Percentiles rank a stretch among this genome's conserved stretches.
phyloP scores from a whole-genome alignment of 2,329 filamentous ascomycete genomes.

The Cercospora sesami region DNA sequence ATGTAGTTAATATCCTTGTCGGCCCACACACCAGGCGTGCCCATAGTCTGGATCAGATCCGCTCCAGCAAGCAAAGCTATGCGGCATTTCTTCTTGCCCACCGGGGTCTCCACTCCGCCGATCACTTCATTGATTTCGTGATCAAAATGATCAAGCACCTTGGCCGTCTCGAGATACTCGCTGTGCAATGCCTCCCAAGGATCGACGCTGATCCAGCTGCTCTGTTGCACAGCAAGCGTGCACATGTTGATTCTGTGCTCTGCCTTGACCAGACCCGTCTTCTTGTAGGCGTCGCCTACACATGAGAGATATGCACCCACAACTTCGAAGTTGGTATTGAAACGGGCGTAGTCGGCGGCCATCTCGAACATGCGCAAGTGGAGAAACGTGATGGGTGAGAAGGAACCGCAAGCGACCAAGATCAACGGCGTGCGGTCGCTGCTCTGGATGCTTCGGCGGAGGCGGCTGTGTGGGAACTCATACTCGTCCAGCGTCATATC shows the following conservation, averaged over 20 bases:
- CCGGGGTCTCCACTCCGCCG: conserved; percentile 68
- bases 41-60: conserved; percentile 55
- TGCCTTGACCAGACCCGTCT: conserved; percentile 72
- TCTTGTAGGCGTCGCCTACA: conserved; percentile 76
- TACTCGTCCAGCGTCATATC: conserved; percentile 52
- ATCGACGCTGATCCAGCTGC: conserved; percentile 80
- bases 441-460: conserved; percentile 58
- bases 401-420: conserved; percentile 66
- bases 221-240: conserved; percentile 73
- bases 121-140: conserved; percentile 80
- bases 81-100: conserved; percentile 68
- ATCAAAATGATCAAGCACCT: conserved; percentile 87
- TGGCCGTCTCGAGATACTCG: conserved; percentile 83
- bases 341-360: conserved; percentile 75
- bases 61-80: conserved; percentile 79
- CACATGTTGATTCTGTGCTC: conserved; percentile 83
- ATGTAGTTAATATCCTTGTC: conserved; percentile 84
- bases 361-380: conserved; percentile 88
- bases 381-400: conserved; percentile 55
- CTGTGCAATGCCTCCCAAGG: conserved; percentile 84
- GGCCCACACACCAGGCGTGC: conserved; percentile 69
- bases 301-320: conserved; percentile 82
- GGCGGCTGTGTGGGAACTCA: conserved; percentile 61
- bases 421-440: conserved; percentile 62
- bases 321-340: conserved; percentile 76